phyloP scores from a whole-genome alignment of 345 rosid species.

The Corymbia maculata region DNA sequence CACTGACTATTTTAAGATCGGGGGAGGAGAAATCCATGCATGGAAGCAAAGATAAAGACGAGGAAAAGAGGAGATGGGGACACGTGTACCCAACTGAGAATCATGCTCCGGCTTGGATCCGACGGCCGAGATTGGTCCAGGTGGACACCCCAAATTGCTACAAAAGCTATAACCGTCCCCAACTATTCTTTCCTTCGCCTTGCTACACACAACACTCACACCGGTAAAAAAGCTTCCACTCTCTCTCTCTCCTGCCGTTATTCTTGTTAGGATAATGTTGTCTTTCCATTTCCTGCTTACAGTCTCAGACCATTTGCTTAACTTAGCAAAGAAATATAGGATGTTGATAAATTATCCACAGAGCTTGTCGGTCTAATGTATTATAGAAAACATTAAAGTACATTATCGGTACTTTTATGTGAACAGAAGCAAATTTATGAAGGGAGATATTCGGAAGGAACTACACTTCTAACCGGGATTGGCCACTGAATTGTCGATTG shows the following conservation, averaged over 20 bases:
- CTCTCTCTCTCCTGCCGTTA: not conserved
- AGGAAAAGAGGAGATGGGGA: constrained; percentile 7
- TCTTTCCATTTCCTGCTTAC: not conserved
- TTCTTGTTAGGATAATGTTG: not conserved
- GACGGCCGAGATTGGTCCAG: constrained; percentile 16
- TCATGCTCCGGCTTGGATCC: constrained; percentile 22
- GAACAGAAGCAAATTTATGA: not conserved
- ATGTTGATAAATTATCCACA: not conserved
- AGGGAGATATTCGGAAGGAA: not conserved
- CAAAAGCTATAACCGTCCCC: not conserved
- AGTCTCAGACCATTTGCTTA: not conserved
- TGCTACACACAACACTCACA: constrained; percentile 1
- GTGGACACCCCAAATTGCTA: not conserved
- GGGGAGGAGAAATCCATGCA: constrained; percentile 61
- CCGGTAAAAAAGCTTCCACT: constrained; percentile 2
- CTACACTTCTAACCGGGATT: not conserved
- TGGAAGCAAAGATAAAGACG: constrained; percentile 40
- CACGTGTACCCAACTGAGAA: constrained; percentile 45
- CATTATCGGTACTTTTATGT: not conserved
- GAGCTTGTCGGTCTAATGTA: not conserved
- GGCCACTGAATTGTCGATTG: not conserved
- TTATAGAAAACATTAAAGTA: not conserved
- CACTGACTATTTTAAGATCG: not conserved
- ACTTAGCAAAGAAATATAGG: not conserved
- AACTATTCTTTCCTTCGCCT: constrained; percentile 37